phyloP scores from a whole-genome alignment of 495 filamentous ascomycete species.

The Podospora fimiseda region DNA sequence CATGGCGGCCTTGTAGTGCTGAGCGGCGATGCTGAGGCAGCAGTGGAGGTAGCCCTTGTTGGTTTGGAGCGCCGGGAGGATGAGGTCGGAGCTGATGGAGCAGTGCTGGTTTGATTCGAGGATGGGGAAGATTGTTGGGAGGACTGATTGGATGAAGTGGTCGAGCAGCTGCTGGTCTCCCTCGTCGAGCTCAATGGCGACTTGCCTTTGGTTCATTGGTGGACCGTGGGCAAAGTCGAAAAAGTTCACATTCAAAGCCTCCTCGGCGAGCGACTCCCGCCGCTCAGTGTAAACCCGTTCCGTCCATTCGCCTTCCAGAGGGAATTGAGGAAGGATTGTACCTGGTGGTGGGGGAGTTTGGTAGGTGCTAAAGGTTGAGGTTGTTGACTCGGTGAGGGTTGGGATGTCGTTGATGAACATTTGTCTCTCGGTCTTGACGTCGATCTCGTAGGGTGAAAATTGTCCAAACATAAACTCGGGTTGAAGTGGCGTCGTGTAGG shows the following conservation, averaged over 20 bases:
- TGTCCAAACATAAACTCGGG: slow-evolving; percentile 45
- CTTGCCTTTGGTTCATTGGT: slow-evolving; percentile 48
- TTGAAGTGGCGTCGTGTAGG: slow-evolving; percentile 51
- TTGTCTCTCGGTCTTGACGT: slow-evolving; percentile 91
- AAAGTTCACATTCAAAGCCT: slow-evolving; percentile 64
- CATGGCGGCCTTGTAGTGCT: slow-evolving; percentile 78
- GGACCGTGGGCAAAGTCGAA: slow-evolving; percentile 66
- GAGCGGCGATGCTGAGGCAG: slow-evolving; percentile 91
- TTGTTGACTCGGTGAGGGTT: slow-evolving; percentile 71
- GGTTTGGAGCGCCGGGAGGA: slow-evolving; percentile 75
- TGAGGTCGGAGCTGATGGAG: slow-evolving; percentile 65
- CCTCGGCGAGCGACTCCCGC: slow-evolving; percentile 56
- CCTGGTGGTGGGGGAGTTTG: slow-evolving; percentile 65
- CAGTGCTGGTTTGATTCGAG: slow-evolving; percentile 82
- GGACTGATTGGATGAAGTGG: slow-evolving; percentile 84
- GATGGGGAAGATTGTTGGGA: slow-evolving; percentile 85
- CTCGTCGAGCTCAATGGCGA: slow-evolving; percentile 80
- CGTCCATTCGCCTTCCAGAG: slow-evolving; percentile 65
- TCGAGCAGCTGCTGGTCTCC: slow-evolving; percentile 79
- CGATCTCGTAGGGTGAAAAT: slow-evolving; percentile 82
- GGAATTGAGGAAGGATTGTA: slow-evolving; percentile 57
- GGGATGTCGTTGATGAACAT: slow-evolving; percentile 90
- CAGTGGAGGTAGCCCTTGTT: slow-evolving; percentile 95
- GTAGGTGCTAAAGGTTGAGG: slow-evolving; percentile 82
- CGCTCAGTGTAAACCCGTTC: slow-evolving; percentile 66